Conservation (phyloP, 1,139 yeast genomes). For the Nematodospora anomalae region DNA sequence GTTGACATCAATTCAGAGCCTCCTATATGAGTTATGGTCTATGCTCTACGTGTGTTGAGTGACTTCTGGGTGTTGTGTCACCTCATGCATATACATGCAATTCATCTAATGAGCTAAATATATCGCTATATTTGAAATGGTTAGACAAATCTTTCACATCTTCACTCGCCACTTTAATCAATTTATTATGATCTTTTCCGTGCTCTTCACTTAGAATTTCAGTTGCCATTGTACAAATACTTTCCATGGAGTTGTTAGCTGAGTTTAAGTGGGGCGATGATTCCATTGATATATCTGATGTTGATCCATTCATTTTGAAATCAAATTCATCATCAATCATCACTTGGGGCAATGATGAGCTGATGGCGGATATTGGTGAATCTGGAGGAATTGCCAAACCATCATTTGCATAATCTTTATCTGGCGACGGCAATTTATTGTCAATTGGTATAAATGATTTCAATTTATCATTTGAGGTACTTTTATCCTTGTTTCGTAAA, state of each 20-base stretch:
- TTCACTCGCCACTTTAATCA: neutral
- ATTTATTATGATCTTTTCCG: neutral
- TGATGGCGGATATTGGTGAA: too few species aligned
- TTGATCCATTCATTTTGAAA: neutral
- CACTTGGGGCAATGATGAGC: neutral
- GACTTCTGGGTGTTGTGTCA: too few species aligned
- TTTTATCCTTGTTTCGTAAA: too few species aligned
- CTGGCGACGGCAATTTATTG: neutral
- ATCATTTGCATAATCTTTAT: neutral
- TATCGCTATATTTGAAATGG: conserved; percentile 4
- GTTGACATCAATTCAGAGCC: too few species aligned
- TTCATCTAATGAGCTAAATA: conserved; percentile 8
- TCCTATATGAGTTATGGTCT: too few species aligned
- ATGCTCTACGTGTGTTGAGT: too few species aligned
- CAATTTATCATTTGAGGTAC: too few species aligned
- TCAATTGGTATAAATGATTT: neutral
- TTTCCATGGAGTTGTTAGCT: conserved; percentile 12
- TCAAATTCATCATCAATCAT: neutral
- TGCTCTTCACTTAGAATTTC: conserved; percentile 2
- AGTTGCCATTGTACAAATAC: conserved; percentile 16
- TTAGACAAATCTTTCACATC: neutral
- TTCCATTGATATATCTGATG: neutral
- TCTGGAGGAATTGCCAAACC: neutral
- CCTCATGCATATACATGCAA: too few species aligned
- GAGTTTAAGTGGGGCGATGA: conserved; percentile 1